Evolutionary conservation across 225 moss, liverwort and hornwort species (phyloP), one percentile per base, ranked within the genome.

Genomic region (Marchantia polymorpha): DNA sequence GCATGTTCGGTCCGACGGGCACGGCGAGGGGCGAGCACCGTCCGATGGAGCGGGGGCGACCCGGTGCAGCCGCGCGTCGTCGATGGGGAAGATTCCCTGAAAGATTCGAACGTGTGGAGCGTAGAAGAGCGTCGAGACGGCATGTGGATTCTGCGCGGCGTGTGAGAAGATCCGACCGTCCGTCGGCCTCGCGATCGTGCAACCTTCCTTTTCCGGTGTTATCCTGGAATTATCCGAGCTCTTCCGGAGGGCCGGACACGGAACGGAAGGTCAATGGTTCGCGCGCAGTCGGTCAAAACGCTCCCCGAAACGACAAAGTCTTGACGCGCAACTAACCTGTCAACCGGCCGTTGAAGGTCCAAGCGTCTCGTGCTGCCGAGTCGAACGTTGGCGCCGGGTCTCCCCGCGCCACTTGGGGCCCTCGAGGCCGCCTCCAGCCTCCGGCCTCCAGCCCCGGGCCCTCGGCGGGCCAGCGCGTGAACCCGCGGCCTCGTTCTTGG

Each of bases 251-350:
- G n/a, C 20, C 64, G 6, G 64, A 64, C 10, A 64, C 26, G 26
- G 64, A 23, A 64, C 39, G n/a, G 23, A 64, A 64, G 64, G 64
- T 64, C 64, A 64, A 64, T 64, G 25, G 7, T 64, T 58, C 23
- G 56, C 63, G 7, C 16, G 12, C 0, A 23, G 6, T 4, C 64
- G 64, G 64, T 64, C 64, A 64, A 64, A 64, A 64, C 26, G 64
- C 64, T 23, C n/a, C n/a, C 19, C 6, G n/a, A 64, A 64, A 64
- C 64, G 64, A 64, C 64, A 25, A 64, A 64, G 64, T 64, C 64
- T 64, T 64, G 64, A 64, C 64, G 27, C 8, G 2, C 64, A 64
- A 64, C 25, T 58, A 64, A 64, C 64, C 25, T 64, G 64, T 64
- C 64, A 64, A 64, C 64, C 26, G 7, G 25, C 5, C 20, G 11